These are phyloP conservation scores for Avena sativa DNA, from an alignment of 176 grass and related monocot species.

Conservation along the genomic window DNA sequence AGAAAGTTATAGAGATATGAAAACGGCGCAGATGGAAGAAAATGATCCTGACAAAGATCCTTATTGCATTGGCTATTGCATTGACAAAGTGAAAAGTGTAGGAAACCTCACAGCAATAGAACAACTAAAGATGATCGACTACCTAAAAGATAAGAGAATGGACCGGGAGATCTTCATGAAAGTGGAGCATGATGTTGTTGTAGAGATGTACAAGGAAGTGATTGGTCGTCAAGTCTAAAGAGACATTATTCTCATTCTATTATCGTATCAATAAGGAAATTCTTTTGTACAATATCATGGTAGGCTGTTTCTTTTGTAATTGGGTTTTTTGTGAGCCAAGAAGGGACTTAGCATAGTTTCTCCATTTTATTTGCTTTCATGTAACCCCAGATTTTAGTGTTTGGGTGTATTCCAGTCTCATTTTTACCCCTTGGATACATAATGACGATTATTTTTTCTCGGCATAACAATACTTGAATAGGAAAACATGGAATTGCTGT, in stretches of 20 bases:
- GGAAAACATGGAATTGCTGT: background rate
- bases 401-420: background rate
- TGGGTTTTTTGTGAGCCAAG: background rate
- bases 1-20: background rate
- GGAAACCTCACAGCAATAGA: background rate
- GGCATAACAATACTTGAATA: background rate
- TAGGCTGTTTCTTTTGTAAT: background rate
- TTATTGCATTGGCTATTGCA: background rate
- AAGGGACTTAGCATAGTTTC: no score
- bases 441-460: background rate
- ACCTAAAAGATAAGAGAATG: background rate
- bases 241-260: background rate
- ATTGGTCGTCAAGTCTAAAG: background rate
- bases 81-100: background rate
- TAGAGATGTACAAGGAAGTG: background rate
- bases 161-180: background rate
- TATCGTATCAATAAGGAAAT: background rate
- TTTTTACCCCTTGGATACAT: background rate
- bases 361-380: background rate
- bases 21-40: background rate
- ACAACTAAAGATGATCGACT: background rate
- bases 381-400: background rate
- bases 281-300: background rate
- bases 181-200: background rate
- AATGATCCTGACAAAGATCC: background rate